A percentile compares a stretch with the other conserved stretches of the same genome.
phyloP scores from a whole-genome alignment of 208 protist genomes.

The Porcisia deanei region DNA sequence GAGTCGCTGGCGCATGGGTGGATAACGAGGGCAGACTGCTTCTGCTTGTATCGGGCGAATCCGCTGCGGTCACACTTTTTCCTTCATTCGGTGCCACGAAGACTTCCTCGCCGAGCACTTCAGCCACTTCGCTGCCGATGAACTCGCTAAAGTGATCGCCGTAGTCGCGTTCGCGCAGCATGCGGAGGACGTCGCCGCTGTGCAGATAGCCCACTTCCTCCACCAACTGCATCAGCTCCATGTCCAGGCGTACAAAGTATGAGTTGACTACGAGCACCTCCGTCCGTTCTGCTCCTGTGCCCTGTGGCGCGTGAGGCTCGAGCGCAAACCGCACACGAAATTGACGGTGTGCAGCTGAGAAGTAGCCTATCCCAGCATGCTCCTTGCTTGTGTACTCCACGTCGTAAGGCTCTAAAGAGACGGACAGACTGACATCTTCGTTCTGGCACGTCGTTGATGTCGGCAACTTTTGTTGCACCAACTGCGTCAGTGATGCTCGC shows the following conservation, averaged over 20 bases:
- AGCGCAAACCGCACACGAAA: slow-evolving; percentile 53
- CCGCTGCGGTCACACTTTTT: not conserved
- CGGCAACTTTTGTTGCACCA: slow-evolving; percentile 33
- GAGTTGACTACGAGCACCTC: slow-evolving; percentile 62
- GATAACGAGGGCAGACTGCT: not conserved
- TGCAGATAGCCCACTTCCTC: slow-evolving; percentile 73
- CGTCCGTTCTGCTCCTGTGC: slow-evolving; percentile 10
- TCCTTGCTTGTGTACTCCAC: slow-evolving; percentile 31
- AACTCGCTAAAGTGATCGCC: slow-evolving; percentile 24
- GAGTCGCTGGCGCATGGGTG: not conserved
- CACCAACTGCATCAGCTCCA: slow-evolving; percentile 50
- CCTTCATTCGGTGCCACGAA: not conserved
- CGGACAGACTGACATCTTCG: slow-evolving; percentile 48
- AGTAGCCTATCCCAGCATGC: slow-evolving; percentile 42
- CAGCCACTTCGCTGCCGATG: slow-evolving; percentile 13
- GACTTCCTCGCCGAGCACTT: slow-evolving; percentile 12
- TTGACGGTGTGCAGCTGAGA: slow-evolving; percentile 54
- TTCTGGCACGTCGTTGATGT: slow-evolving; percentile 45
- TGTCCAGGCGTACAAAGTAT: slow-evolving; percentile 67
- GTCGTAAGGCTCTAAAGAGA: slow-evolving; percentile 60
- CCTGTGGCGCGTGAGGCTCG: slow-evolving; percentile 15
- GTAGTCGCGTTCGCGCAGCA: slow-evolving; percentile 48
- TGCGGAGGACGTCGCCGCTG: slow-evolving; percentile 48
- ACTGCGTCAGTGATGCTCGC: slow-evolving; percentile 20
- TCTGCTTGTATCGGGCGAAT: not conserved